Percentiles rank a stretch among this genome's conserved stretches.
Evolutionary conservation across 805 yeast genomes (phyloP).

Genomic region (Scheffersomyces coipomensis): DNA sequence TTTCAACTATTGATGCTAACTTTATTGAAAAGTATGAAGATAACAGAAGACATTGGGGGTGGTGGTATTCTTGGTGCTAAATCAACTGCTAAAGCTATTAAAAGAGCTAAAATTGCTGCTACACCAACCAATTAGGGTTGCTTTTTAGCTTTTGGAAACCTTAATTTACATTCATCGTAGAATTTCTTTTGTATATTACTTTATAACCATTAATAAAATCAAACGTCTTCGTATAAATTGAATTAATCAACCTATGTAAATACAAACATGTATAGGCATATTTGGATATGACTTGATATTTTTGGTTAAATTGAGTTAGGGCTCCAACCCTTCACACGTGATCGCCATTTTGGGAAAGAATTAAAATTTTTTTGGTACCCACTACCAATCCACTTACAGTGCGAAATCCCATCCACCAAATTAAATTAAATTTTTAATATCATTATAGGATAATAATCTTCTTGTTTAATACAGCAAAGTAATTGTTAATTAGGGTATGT

Average conservation of each 20-base stretch:
- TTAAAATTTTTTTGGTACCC: background rate
- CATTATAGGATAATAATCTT: background rate
- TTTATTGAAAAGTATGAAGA: constrained; percentile 93
- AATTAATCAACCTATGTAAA: background rate
- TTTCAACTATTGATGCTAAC: constrained; percentile 92
- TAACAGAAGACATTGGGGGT: constrained; percentile 98
- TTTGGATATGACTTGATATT: background rate
- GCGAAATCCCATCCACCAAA: background rate
- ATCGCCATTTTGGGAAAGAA: background rate
- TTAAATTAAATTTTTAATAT: background rate
- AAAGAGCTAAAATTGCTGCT: constrained; percentile 62
- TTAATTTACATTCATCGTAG: too few species aligned
- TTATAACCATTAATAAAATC: background rate
- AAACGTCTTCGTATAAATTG: too few species aligned
- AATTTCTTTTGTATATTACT: background rate
- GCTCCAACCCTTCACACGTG: background rate
- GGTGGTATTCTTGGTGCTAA: constrained; percentile 98
- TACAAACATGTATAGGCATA: background rate
- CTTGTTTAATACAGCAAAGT: constrained; percentile 7
- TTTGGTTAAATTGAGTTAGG: too few species aligned
- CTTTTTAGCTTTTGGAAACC: too few species aligned
- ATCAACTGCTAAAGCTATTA: constrained; percentile 81
- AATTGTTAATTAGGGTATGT: constrained; percentile 12
- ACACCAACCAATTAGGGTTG: background rate
- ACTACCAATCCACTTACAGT: background rate